Conservation (phyloP, 139 green algal genomes). For the Nannochloris sp. region DNA sequence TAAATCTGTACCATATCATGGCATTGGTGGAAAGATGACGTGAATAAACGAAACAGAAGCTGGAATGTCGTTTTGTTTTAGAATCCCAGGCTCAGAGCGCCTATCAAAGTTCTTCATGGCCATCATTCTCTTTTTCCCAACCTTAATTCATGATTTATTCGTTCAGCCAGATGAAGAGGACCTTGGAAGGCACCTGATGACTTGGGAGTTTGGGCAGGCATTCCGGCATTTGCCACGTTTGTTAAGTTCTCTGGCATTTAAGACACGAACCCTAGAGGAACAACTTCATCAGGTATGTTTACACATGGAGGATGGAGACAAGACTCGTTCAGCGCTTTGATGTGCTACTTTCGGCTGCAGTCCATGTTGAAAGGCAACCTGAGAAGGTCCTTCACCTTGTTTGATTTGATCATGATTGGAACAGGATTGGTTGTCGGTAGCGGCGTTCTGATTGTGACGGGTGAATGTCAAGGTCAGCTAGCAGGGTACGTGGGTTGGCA, state of each 20-base stretch:
- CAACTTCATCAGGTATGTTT: conserved; percentile 23
- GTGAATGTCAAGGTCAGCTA: not conserved
- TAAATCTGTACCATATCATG: no score
- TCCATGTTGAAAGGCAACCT: conserved; percentile 22
- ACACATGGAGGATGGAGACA: not conserved
- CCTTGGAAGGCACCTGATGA: not conserved
- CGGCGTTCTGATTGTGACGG: conserved; percentile 19
- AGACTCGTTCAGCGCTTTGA: not conserved
- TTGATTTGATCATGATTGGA: conserved; percentile 25
- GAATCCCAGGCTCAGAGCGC: not conserved
- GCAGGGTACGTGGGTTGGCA: conserved; percentile 11
- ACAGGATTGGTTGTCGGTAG: conserved; percentile 21
- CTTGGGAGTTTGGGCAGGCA: conserved; percentile 2
- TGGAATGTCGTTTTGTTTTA: not conserved
- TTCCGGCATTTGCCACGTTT: conserved; percentile 11
- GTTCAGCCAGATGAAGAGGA: not conserved
- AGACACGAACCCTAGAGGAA: conserved; percentile 25
- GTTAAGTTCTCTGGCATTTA: conserved; percentile 17
- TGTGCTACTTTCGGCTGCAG: conserved; percentile 10
- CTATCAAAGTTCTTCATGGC: not conserved
- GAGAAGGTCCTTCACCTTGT: conserved; percentile 8
- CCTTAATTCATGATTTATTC: not conserved
- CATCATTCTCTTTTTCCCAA: not conserved
- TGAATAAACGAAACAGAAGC: no score
- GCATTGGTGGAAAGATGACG: no score